Conservation (phyloP, 2,329 filamentous ascomycete genomes). For the Colletotrichum graminicola region DNA sequence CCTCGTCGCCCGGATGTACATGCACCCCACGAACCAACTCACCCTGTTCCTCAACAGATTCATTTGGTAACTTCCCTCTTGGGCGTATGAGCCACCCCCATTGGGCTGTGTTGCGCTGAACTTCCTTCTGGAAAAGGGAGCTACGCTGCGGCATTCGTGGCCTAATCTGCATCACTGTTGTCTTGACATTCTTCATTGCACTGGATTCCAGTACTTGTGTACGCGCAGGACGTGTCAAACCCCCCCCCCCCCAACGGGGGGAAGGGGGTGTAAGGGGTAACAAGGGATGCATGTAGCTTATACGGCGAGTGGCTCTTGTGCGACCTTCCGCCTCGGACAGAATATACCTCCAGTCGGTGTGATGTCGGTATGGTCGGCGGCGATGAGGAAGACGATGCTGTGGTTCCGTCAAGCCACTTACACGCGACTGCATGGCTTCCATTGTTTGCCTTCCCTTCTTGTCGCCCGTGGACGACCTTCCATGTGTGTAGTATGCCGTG, state of each 20-base stretch:
- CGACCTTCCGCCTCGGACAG: constrained; percentile 24
- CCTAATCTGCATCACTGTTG: not conserved
- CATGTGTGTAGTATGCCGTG: not conserved
- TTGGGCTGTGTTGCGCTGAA: not conserved
- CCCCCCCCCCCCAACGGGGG: not conserved
- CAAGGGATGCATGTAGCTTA: not conserved
- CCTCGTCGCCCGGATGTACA: not conserved
- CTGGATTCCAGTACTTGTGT: not conserved
- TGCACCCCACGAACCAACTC: constrained; percentile 2
- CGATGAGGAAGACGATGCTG: not conserved
- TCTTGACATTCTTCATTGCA: not conserved
- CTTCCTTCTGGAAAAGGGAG: constrained; percentile 8
- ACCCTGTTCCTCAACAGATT: constrained; percentile 4
- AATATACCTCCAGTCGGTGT: not conserved
- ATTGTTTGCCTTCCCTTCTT: not conserved
- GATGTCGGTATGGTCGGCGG: not conserved
- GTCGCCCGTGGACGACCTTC: not conserved
- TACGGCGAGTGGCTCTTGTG: constrained; percentile 1
- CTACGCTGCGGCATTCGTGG: not conserved
- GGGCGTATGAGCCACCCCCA: not conserved
- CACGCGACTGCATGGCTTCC: not conserved
- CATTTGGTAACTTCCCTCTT: constrained; percentile 26
- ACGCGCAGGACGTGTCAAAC: not conserved
- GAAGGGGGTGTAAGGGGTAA: too few species aligned
- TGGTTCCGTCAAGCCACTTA: not conserved